phyloP scores from a whole-genome alignment of 2,329 filamentous ascomycete species.

The Colletotrichum siamense region DNA sequence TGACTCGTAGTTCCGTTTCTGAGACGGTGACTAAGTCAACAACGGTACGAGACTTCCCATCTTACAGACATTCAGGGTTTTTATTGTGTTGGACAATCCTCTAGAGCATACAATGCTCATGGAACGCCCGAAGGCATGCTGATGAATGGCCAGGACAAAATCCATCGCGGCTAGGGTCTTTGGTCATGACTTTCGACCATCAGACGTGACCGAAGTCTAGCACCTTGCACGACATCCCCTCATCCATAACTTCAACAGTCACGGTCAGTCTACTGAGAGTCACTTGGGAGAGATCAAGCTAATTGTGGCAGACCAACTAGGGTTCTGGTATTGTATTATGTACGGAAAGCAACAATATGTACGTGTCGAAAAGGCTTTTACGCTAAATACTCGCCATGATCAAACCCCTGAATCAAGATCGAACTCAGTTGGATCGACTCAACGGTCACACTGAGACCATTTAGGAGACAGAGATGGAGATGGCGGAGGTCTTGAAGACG shows the following conservation, averaged over 20 bases:
- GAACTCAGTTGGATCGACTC: neutral
- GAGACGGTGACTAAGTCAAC: accelerated
- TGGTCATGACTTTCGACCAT: neutral
- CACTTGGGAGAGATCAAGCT: neutral
- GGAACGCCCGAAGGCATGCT: neutral
- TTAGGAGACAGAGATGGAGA: slow-evolving; percentile 12
- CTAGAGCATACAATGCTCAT: neutral
- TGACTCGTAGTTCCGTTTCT: too few relatives aligned
- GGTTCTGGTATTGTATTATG: neutral
- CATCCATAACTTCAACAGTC: neutral
- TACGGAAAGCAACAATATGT: neutral
- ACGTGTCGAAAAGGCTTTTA: neutral
- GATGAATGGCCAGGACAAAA: too few relatives aligned
- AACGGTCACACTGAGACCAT: neutral
- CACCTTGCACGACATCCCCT: accelerated
- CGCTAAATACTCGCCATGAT: neutral
- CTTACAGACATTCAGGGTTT: neutral
- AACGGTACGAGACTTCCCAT: accelerated
- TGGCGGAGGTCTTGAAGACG: slow-evolving; percentile 24
- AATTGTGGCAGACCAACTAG: neutral
- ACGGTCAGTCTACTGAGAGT: neutral
- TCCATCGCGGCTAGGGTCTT: too few relatives aligned
- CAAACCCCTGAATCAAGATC: neutral
- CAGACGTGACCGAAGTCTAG: neutral
- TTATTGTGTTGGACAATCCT: accelerated